phyloP scores from a whole-genome alignment of 805 yeast genomes.

The Zygotorulaspora florentina region DNA sequence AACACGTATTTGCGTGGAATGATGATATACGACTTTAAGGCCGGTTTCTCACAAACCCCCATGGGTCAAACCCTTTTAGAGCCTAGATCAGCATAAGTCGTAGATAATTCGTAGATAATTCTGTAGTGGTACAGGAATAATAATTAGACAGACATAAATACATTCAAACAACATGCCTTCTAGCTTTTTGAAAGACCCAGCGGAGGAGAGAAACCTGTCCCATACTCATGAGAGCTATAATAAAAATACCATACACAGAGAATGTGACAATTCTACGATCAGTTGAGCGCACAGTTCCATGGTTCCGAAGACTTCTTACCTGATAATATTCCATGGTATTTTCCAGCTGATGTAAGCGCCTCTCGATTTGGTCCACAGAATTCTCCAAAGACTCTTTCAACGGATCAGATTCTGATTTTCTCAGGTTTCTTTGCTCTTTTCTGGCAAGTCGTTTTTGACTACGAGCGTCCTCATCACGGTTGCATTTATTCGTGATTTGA shows the following conservation, averaged over 20 bases:
- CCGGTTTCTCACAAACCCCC: constrained; percentile 54
- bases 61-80: constrained; percentile 59
- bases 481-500: constrained; percentile 47
- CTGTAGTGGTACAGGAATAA: neutral
- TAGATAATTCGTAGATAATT: neutral
- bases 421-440: constrained; percentile 17
- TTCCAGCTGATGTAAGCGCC: constrained; percentile 52
- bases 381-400: constrained; percentile 27
- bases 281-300: constrained; percentile 66
- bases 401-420: constrained; percentile 16
- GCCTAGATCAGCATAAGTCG: constrained; percentile 40
- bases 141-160: too few relatives aligned
- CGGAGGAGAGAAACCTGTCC: constrained; percentile 67
- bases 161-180: constrained; percentile 56
- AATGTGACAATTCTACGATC: constrained; percentile 60
- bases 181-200: constrained; percentile 64
- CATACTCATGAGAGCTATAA: constrained; percentile 65
- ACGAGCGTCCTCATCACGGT: constrained; percentile 43
- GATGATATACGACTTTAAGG: constrained; percentile 51
- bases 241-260: constrained; percentile 58
- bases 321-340: constrained; percentile 74
- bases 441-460: constrained; percentile 54
- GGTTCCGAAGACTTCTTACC: constrained; percentile 88
- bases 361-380: constrained; percentile 55
- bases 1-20: constrained; percentile 80